A percentile compares a stretch with the other conserved stretches of the same genome.
Evolutionary conservation across 2,329 filamentous ascomycete species (phyloP).

Genomic region (Colletotrichum gigasporum): DNA sequence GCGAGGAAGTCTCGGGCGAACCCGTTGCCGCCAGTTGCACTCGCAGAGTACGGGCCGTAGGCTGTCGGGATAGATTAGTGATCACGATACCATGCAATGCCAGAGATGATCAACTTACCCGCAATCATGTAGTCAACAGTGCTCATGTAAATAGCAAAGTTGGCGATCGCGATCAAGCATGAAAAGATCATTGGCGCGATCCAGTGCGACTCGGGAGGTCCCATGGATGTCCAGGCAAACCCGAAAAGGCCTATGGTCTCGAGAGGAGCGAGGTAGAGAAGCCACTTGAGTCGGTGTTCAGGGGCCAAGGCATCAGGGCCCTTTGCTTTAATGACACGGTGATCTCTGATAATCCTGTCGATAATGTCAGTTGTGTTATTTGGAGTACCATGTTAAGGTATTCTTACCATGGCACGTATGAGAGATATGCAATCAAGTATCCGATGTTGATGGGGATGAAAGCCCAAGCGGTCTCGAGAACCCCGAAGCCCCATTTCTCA

Average conservation of each 20-base stretch:
- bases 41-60: conserved; percentile 73
- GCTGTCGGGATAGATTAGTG: conserved; percentile 46
- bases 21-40: conserved; percentile 73
- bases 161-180: conserved; percentile 69
- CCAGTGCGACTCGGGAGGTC: conserved; percentile 65
- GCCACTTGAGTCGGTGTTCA: conserved; percentile 68
- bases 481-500: conserved; percentile 65
- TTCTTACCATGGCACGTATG: conserved; percentile 65
- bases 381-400: too few species aligned
- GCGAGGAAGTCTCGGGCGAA: conserved; percentile 73
- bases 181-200: conserved; percentile 69
- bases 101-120: not conserved
- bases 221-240: conserved; percentile 69
- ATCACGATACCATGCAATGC: accelerated
- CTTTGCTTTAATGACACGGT: conserved; percentile 49
- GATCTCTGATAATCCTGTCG: conserved; percentile 51
- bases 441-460: conserved; percentile 47
- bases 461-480: conserved; percentile 35
- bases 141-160: conserved; percentile 71
- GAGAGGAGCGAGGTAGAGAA: conserved; percentile 67
- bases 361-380: too few species aligned
- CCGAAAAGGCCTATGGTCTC: conserved; percentile 69
- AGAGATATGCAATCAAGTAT: conserved; percentile 67
- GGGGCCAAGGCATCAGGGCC: conserved; percentile 51
- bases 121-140: conserved; percentile 75